Evolutionary conservation across 2,329 filamentous ascomycete genomes (phyloP).

Genomic region (Aspergillus ochraceoroseus): DNA sequence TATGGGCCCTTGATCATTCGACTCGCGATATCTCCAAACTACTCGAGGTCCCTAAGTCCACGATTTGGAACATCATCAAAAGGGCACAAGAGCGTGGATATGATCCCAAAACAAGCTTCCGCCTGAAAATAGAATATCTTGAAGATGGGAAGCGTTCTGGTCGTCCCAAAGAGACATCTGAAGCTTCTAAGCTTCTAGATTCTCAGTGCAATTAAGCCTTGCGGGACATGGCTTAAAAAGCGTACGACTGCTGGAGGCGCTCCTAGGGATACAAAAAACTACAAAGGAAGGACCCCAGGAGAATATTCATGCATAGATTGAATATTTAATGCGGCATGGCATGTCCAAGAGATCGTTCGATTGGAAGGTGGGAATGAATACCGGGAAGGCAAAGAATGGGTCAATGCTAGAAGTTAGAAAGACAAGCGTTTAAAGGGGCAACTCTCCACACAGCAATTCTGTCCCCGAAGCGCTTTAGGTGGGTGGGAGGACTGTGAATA

Average conservation of each 20-base stretch:
- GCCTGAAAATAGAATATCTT: background rate
- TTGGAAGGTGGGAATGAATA: background rate
- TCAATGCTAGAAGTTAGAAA: too few relatives aligned
- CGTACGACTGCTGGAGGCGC: background rate
- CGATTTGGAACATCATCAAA: too few relatives aligned
- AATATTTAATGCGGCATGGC: background rate
- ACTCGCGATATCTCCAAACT: too few relatives aligned
- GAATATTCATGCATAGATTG: slow-evolving; percentile 1
- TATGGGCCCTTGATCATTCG: too few relatives aligned
- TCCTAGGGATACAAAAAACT: background rate
- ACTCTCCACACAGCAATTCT: background rate
- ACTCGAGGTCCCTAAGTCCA: too few relatives aligned
- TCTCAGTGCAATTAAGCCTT: slow-evolving; percentile 5
- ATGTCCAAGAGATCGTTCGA: background rate
- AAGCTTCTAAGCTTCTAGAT: slow-evolving; percentile 2
- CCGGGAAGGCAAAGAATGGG: background rate
- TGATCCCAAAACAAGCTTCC: too few relatives aligned
- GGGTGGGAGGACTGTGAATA: background rate
- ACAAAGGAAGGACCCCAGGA: background rate
- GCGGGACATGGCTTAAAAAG: background rate
- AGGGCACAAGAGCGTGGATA: too few relatives aligned
- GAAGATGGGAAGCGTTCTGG: too few relatives aligned
- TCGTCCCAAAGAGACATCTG: too few relatives aligned
- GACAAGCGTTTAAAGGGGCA: background rate
- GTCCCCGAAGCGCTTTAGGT: background rate